Evolutionary conservation across 2,329 filamentous ascomycete species (phyloP), one percentile per base, ranked within the genome.

Genomic region (Gaeumannomyces sp.): DNA sequence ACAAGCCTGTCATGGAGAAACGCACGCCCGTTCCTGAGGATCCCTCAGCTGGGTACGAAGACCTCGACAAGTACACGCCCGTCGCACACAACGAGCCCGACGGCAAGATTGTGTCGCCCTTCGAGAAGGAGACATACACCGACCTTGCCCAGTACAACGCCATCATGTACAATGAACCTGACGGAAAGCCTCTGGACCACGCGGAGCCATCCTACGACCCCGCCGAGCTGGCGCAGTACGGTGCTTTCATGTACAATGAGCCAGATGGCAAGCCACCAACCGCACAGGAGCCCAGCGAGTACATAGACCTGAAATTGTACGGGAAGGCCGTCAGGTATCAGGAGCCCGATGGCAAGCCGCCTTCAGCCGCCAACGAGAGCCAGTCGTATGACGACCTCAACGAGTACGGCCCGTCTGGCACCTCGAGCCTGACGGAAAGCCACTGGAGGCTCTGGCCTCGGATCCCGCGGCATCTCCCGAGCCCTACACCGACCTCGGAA

Each of bases 41-140:
- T 56, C 64, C 71, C 19, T 65, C 73, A 35, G 67, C 71, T 38
- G 70, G 75, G 63, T 78, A 81, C 64, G 72, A 79, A 3, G 80
- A 83, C 61, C 70, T 83, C 60, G 68, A 75, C 64, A 71, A 76
- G 56, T 81, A 80, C 65, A 73, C 71, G 1, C 74, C 77, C 61
- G 33, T 67, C 64, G 56, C 53, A 61, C 71, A 72, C 66, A 73
- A 77, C 56, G 75, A 78, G 65, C 74, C 74, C 0, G 74, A 82
- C 67, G 80, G 79, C 53, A 75, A 77, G 50, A 68, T 71, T 62
- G 73, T 72, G 1, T 71, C 72, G 6, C 76, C 75, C 64, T 75
- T 77, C 38, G 67, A 73, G 22, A 73, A 77, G 4, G 75, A 75
- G 64, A 68, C 76, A 2, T 81, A 81, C 63, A 73, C 79, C 1